phyloP scores from a whole-genome alignment of 805 yeast species.

The Zygosaccharomyces kombuchaensis region DNA sequence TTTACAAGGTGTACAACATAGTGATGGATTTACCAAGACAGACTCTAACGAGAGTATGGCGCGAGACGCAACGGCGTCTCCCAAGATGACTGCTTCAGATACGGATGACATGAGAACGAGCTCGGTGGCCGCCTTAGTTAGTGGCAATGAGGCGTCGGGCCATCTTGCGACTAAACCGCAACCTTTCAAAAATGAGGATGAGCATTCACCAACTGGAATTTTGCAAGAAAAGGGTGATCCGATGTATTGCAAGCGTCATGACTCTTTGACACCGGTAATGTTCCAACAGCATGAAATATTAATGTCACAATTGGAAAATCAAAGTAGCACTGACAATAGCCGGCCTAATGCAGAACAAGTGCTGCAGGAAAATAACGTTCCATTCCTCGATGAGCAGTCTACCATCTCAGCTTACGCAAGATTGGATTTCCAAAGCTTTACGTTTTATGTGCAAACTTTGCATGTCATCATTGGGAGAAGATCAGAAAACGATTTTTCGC shows the following conservation, averaged over 20 bases:
- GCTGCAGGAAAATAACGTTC: constrained; percentile 1
- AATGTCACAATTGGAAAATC: constrained; percentile 2
- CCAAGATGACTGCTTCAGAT: neutral
- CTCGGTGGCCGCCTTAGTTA: neutral
- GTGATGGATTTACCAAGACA: neutral
- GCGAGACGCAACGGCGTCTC: neutral
- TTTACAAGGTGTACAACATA: neutral
- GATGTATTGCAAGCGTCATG: constrained; percentile 20
- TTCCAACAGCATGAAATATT: constrained; percentile 23
- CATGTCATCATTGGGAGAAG: constrained; percentile 92
- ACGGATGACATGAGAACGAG: constrained; percentile 3
- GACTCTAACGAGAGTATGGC: neutral
- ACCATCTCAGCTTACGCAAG: constrained; percentile 55
- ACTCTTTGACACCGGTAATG: constrained; percentile 30
- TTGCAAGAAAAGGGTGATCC: constrained; percentile 22
- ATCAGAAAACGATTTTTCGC: constrained; percentile 63
- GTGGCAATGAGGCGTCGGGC: neutral
- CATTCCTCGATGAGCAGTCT: constrained; percentile 32
- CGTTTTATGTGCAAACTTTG: constrained; percentile 93
- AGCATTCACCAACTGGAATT: constrained; percentile 25
- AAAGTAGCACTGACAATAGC: neutral
- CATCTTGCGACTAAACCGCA: neutral
- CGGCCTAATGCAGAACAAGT: constrained; percentile 3
- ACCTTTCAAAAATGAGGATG: constrained; percentile 8
- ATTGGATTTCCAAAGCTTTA: constrained; percentile 85